Evolutionary conservation across 768 basidiomycete species (phyloP).

Genomic region (Infundibulicybe gibba): DNA sequence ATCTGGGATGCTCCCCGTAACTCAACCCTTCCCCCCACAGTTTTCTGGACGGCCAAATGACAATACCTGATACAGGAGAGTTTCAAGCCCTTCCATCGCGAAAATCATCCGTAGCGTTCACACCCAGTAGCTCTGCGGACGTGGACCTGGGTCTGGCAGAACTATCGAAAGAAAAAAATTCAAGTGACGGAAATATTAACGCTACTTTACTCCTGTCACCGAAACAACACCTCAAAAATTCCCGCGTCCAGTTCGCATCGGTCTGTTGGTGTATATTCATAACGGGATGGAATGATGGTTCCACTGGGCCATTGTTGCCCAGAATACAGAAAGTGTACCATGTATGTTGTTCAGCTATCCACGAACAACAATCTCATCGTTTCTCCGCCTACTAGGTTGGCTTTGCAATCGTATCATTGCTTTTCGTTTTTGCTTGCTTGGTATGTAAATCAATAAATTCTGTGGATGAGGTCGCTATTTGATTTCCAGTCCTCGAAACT

Average conservation of each 20-base stretch:
- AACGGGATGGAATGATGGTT: slow-evolving; percentile 60
- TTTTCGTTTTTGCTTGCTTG: slow-evolving; percentile 35
- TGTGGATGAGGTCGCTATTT: background rate
- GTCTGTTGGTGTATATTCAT: slow-evolving; percentile 42
- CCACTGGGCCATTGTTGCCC: slow-evolving; percentile 59
- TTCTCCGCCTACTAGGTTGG: slow-evolving; percentile 26
- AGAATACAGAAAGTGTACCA: slow-evolving; percentile 45
- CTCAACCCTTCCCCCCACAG: too few species aligned
- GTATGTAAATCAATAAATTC: slow-evolving; percentile 21
- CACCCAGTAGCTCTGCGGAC: too few species aligned
- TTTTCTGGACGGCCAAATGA: too few species aligned
- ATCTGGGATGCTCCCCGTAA: too few species aligned
- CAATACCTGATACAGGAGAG: too few species aligned
- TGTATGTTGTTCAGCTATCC: slow-evolving; percentile 38
- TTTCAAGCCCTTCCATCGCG: too few species aligned
- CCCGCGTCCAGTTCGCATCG: slow-evolving; percentile 35
- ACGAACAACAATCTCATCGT: background rate
- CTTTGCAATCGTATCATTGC: slow-evolving; percentile 48
- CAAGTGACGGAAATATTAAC: too few species aligned
- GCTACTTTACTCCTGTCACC: slow-evolving; percentile 1
- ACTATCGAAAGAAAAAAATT: too few species aligned
- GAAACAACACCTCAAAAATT: background rate
- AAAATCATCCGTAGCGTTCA: too few species aligned
- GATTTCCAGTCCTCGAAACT: background rate
- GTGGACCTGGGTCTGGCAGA: too few species aligned